Base-by-base conservation (phyloP, 148 eudicot species). In the Spergularia bocconei region DNA sequence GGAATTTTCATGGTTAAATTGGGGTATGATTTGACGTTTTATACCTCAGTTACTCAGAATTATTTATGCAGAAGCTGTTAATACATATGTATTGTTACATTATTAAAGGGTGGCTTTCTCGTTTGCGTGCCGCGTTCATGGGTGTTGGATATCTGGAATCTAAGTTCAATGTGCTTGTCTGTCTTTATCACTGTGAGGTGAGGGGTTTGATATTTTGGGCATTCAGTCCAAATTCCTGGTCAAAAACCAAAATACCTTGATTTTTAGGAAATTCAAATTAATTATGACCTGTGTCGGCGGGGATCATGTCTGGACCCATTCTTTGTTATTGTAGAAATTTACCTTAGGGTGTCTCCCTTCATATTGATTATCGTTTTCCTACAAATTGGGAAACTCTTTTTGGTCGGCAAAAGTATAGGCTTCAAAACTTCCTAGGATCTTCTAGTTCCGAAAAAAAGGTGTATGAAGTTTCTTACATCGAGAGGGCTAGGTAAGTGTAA, bases 171-270 rank as follows among this genome's bases (percentile, higher is more conserved):
- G 63, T 76, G 77, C 61, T 75, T 63, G 39, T 69, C 70, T 75
- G 75, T 75, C 82, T 14, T 13, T 75, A 65, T 80, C 79, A 62
- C 53, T 70, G 47, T 75, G 72, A 80, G 65, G 66, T 80, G 58
- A 62, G 78, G 41, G 64, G 20, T 48, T 38, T 69, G 67, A 51
- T 79, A 59, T n/a, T 59, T 38, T 74, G 66, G 54, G 47, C 16
- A 54, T 69, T 25, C 61, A 16, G 78, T 48, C 55, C 13, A 70
- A 64, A 6, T 64, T 55, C 67, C 20, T 33, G 67, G 71, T 75
- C 60, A 54, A 75, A 63, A 13, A 53, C 56, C 39, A 17, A 68
- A 53, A 17, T 38, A 25, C 33, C 55, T 51, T 67, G 55, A 73
- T 74, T 33, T 39, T 11, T 68, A 79, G 62, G n/a, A 55, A 75